phyloP scores from a whole-genome alignment of 352 stramenopile species.

The Globisporangium echinulatum region DNA sequence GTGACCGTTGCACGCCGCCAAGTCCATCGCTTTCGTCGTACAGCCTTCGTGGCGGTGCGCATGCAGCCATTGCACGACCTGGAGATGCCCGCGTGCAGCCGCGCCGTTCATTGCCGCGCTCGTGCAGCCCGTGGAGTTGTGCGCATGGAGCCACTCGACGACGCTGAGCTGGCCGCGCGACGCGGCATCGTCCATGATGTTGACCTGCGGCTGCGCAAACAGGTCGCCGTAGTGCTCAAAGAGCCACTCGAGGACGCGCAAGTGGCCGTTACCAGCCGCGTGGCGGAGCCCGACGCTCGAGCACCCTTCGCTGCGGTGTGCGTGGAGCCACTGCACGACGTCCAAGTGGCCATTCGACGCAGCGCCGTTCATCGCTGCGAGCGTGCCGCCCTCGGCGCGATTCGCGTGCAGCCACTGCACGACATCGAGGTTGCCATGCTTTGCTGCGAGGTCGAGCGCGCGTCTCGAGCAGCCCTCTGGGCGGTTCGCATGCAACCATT shows the following conservation, averaged over 20 bases:
- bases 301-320: slow-evolving; percentile 34
- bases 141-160: slow-evolving; percentile 31
- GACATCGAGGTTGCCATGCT: slow-evolving; percentile 41
- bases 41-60: slow-evolving; percentile 29
- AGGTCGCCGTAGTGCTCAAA: slow-evolving; percentile 19
- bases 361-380: slow-evolving; percentile 41
- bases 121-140: slow-evolving; percentile 30
- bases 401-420: slow-evolving; percentile 43
- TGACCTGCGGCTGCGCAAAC: slow-evolving; percentile 21
- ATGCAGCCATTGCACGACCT: slow-evolving; percentile 42
- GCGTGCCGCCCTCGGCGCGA: slow-evolving; percentile 29
- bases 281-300: slow-evolving; percentile 22
- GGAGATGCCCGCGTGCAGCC: slow-evolving; percentile 24
- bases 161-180: slow-evolving; percentile 25
- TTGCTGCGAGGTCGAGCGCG: slow-evolving; percentile 45
- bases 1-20: slow-evolving; percentile 47
- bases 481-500: slow-evolving; percentile 35
- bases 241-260: slow-evolving; percentile 35
- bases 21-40: slow-evolving; percentile 45
- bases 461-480: slow-evolving; percentile 27
- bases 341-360: slow-evolving; percentile 38
- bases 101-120: slow-evolving; percentile 39
- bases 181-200: slow-evolving; percentile 35
- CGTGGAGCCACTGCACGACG: slow-evolving; percentile 48
- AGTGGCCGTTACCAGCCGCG: slow-evolving; percentile 32